These are phyloP conservation scores for Pseudogymnoascus sp. DNA, from an alignment of 2,329 filamentous ascomycete genomes.

Conservation along the genomic window DNA sequence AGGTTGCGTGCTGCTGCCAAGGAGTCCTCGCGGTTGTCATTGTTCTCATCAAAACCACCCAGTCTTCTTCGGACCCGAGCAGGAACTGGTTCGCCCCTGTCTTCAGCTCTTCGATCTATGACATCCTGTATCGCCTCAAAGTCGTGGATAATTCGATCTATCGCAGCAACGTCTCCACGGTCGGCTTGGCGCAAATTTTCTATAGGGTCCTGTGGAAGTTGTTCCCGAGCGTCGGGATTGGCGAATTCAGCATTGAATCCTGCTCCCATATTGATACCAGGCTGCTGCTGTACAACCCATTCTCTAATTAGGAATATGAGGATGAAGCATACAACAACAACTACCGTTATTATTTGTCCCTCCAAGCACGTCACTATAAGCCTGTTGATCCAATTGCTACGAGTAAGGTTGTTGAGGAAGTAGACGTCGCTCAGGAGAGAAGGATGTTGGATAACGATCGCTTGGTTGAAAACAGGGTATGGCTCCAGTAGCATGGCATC, in stretches of 20 bases:
- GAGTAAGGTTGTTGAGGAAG: constrained; percentile 57
- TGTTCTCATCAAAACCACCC: constrained; percentile 17
- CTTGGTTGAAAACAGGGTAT: constrained; percentile 1
- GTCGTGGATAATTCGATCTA: constrained; percentile 17
- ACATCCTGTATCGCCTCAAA: constrained; percentile 11
- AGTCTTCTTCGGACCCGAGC: constrained; percentile 23
- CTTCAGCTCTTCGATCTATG: constrained; percentile 11
- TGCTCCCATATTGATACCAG: constrained; percentile 75
- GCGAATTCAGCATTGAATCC: constrained; percentile 50
- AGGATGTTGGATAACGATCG: constrained; percentile 22
- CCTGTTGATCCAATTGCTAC: constrained; percentile 67
- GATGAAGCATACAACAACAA: constrained; percentile 91
- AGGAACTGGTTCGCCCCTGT: constrained; percentile 22
- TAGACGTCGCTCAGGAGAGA: constrained; percentile 52
- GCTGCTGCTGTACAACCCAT: constrained; percentile 97
- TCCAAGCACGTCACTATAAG: constrained; percentile 78
- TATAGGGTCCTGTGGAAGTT: constrained; percentile 17
- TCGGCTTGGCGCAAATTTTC: constrained; percentile 14
- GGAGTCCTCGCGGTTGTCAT: constrained; percentile 13
- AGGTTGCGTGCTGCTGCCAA: not conserved
- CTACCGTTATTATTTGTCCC: constrained; percentile 85
- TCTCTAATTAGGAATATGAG: constrained; percentile 94
- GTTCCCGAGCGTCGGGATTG: constrained; percentile 34
- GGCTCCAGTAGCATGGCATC: not conserved
- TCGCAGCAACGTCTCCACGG: constrained; percentile 10